phyloP scores from a whole-genome alignment of 176 grass and related monocot species.

The Melocanna baccifera region DNA sequence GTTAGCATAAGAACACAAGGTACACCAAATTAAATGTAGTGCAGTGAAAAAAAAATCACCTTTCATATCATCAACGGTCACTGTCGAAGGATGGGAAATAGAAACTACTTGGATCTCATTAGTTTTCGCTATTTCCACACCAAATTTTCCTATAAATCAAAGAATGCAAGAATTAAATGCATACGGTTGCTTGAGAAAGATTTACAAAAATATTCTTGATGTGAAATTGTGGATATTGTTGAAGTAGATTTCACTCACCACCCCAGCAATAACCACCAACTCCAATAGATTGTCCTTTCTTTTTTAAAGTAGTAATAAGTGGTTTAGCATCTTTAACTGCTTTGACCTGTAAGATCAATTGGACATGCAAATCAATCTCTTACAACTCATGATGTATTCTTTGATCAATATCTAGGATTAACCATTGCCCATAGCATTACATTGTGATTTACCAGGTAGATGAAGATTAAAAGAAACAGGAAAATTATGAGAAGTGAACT shows the following conservation, averaged over 20 bases:
- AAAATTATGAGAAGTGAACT: neutral
- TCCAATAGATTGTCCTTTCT: neutral
- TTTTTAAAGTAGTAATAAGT: slow-evolving; percentile 18
- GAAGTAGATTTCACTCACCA: neutral
- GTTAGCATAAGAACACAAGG: neutral
- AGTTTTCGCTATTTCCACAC: neutral
- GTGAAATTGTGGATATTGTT: too few species aligned
- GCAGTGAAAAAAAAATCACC: neutral
- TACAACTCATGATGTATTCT: neutral
- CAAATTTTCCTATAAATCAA: neutral
- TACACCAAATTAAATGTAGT: neutral
- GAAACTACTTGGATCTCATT: neutral
- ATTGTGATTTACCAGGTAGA: neutral
- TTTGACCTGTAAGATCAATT: slow-evolving; percentile 5
- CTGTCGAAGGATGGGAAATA: neutral
- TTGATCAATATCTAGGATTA: neutral
- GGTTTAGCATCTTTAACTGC: slow-evolving; percentile 25
- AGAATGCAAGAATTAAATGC: neutral
- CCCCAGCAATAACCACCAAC: slow-evolving; percentile 39
- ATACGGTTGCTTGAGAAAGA: neutral
- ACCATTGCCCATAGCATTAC: too few species aligned
- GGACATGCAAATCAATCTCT: neutral
- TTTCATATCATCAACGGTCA: slow-evolving; percentile 4
- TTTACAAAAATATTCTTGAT: too few species aligned
- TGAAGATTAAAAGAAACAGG: neutral